Base-by-base conservation (phyloP, 1,284 basidiomycete species). In the Puccinia brachypodii region DNA sequence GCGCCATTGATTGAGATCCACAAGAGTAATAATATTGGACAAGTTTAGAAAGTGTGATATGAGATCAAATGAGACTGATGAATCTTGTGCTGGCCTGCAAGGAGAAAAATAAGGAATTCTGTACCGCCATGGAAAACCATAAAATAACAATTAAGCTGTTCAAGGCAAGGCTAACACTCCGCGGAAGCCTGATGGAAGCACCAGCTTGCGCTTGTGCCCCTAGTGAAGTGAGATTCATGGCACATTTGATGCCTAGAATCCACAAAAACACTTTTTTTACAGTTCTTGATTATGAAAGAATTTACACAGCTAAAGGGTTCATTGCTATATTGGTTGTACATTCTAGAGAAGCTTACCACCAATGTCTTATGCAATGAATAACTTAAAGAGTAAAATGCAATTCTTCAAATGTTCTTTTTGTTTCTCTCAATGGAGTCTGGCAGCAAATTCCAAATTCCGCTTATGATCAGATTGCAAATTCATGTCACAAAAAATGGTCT, bases 361-460 rank as follows among this genome's bases (percentile, higher is more conserved):
- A n/a, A n/a, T n/a, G n/a, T n/a, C n/a, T n/a, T n/a, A n/a, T n/a
- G n/a, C n/a, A n/a, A n/a, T n/a, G n/a, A n/a, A n/a, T n/a, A n/a
- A n/a, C n/a, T n/a, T n/a, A n/a, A n/a, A n/a, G n/a, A n/a, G n/a
- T 62, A 42, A 76, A 22, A 8, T 38, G n/a, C 22, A 58, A 16
- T 76, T 3, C 6, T 36, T n/a, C n/a, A 38, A 4, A 50, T 31
- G 25, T 25, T 3, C n/a, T 44, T 72, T 31, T 72, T 47, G 25
- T 50, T 28, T 50, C n/a, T 36, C 14, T 58, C 58, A 0, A 16
- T n/a, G 16, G 16, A 22, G 14, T 25, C 22, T 6, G 31, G 8
- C 31, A 81, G 80, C 64, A 16, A 81, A 81, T 69, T 81, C 80
- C 14, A 62, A 75, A 16, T 81, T 75, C 42, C 71, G 50, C 33